phyloP scores from a whole-genome alignment of 75 land plant species.

The Sequoia sempervirens region DNA sequence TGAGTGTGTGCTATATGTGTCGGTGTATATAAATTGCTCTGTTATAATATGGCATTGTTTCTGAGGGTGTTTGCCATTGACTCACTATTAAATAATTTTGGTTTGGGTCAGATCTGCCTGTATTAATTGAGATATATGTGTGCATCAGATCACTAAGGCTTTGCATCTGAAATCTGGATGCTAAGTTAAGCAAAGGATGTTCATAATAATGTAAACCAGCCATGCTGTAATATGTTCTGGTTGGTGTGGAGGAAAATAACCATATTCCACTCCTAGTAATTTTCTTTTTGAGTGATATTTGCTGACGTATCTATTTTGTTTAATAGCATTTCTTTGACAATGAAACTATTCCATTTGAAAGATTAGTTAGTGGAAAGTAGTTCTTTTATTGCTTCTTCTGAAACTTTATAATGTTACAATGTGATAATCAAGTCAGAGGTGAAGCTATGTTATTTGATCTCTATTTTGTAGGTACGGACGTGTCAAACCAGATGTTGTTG shows the following conservation, averaged over 20 bases:
- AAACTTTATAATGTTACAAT: neutral
- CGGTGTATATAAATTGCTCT: too few species aligned
- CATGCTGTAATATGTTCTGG: neutral
- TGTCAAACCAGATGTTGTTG: slow-evolving; percentile 95
- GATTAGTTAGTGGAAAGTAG: neutral
- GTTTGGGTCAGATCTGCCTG: neutral
- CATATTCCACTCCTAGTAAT: neutral
- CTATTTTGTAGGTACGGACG: slow-evolving; percentile 76
- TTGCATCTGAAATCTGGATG: neutral
- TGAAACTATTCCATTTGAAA: neutral
- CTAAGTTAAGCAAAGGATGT: neutral
- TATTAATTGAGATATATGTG: neutral
- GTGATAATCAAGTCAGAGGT: neutral
- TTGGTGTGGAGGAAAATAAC: neutral
- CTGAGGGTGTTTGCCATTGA: neutral
- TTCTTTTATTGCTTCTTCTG: neutral
- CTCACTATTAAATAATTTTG: neutral
- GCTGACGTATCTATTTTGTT: neutral
- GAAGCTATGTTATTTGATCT: neutral
- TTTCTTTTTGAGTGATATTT: slow-evolving; percentile 6
- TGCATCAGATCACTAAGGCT: neutral
- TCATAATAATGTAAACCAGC: neutral
- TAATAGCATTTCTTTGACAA: neutral
- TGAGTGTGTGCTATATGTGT: too few species aligned
- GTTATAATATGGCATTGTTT: neutral